Evolutionary conservation across 2,329 filamentous ascomycete genomes (phyloP).

Genomic region (Colletotrichum sojae): DNA sequence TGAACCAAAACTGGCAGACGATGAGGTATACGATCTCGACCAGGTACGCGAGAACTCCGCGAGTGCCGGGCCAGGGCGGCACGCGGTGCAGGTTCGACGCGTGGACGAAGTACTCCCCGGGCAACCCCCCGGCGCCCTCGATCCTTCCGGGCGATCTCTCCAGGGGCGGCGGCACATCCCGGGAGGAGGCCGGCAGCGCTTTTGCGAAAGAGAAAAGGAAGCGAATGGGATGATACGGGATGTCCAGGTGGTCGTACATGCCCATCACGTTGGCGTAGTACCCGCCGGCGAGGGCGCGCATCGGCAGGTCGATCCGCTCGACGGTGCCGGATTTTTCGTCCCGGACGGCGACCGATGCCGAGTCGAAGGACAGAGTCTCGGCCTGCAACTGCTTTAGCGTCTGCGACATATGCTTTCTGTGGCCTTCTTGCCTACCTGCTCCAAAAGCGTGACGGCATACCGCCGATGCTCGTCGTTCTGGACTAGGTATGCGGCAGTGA

Average conservation of each 20-base stretch:
- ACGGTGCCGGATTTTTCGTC: constrained; percentile 47
- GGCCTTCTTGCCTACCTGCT: constrained; percentile 49
- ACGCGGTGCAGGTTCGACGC: constrained; percentile 67
- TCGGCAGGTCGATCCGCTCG: constrained; percentile 57
- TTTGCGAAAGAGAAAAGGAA: constrained; percentile 69
- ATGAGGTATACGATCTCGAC: constrained; percentile 60
- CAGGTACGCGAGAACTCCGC: constrained; percentile 55
- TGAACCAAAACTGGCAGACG: constrained; percentile 68
- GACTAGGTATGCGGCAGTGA: constrained; percentile 54
- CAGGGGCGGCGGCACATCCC: not conserved
- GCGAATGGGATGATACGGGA: constrained; percentile 63
- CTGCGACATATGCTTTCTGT: not conserved
- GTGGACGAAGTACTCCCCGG: constrained; percentile 64
- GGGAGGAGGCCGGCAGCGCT: constrained; percentile 34
- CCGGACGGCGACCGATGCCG: constrained; percentile 54
- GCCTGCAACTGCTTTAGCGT: constrained; percentile 44
- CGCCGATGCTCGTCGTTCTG: constrained; percentile 48
- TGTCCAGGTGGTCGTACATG: constrained; percentile 69
- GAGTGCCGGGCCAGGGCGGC: constrained; percentile 57
- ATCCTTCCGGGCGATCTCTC: not conserved
- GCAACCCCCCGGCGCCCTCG: constrained; percentile 39
- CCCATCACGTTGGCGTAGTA: constrained; percentile 69
- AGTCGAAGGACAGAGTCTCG: constrained; percentile 53
- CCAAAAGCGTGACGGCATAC: constrained; percentile 53
- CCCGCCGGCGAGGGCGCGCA: constrained; percentile 54